Conservation (phyloP, 306 rosid genomes). For the Trifolium fragiferum region DNA sequence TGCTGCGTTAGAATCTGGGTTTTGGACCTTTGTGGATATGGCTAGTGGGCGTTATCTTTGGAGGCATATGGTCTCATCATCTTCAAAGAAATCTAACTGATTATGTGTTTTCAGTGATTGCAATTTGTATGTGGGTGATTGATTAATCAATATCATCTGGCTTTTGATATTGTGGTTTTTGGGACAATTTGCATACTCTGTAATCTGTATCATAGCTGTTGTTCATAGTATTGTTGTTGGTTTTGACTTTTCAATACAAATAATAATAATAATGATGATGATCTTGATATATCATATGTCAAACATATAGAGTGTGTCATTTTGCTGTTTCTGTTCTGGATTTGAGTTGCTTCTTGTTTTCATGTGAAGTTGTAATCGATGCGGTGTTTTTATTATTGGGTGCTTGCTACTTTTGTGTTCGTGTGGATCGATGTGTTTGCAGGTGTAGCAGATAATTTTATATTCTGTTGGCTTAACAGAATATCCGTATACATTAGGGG, state of each 20-base stretch:
- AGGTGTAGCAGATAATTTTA: not conserved
- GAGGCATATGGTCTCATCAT: constrained; percentile 69
- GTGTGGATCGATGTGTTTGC: not conserved
- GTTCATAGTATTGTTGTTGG: constrained; percentile 45
- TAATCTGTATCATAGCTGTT: constrained; percentile 39
- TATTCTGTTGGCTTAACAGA: constrained; percentile 22
- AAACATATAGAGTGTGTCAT: constrained; percentile 16
- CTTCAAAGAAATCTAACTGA: constrained; percentile 60
- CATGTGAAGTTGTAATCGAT: constrained; percentile 20
- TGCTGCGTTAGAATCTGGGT: constrained; percentile 66
- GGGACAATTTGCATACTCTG: constrained; percentile 38
- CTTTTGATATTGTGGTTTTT: constrained; percentile 40
- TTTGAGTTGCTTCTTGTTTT: constrained; percentile 31
- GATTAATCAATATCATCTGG: constrained; percentile 15
- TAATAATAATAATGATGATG: not conserved
- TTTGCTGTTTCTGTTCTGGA: constrained; percentile 35
- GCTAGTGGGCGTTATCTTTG: constrained; percentile 95
- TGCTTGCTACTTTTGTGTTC: not conserved
- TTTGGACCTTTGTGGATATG: constrained; percentile 91
- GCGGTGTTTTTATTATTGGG: not conserved
- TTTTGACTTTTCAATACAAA: constrained; percentile 25
- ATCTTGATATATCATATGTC: constrained; percentile 1
- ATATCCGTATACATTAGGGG: constrained; percentile 2
- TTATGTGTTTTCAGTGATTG: constrained; percentile 31
- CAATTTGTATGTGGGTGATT: constrained; percentile 13